These are phyloP conservation scores for Penicillium cataractarum DNA, from an alignment of 495 filamentous ascomycete genomes.

Conservation along the genomic window DNA sequence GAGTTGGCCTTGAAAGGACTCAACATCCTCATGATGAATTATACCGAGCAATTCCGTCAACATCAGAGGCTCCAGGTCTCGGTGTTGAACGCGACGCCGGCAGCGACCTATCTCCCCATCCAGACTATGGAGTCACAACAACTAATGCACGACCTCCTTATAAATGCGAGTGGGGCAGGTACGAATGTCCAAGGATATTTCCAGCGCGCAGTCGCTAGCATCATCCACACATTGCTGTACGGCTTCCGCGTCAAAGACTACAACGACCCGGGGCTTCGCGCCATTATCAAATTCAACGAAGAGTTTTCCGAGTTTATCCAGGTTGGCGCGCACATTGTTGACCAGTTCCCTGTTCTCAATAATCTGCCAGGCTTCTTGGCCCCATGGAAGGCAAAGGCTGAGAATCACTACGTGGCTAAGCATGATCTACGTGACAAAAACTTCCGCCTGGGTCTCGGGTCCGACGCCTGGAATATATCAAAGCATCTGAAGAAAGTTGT, in stretches of 20 bases:
- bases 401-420: slow-evolving; percentile 22
- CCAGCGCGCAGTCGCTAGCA: slow-evolving; percentile 20
- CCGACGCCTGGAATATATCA: slow-evolving; percentile 13
- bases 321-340: slow-evolving; percentile 21
- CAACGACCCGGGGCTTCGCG: slow-evolving; percentile 17
- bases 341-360: slow-evolving; percentile 27
- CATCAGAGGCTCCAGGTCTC: slow-evolving; percentile 26
- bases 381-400: slow-evolving; percentile 25
- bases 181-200: slow-evolving; percentile 10
- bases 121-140: slow-evolving; percentile 14
- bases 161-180: not conserved
- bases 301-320: slow-evolving; percentile 23
- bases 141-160: not conserved
- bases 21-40: slow-evolving; percentile 29
- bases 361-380: slow-evolving; percentile 23
- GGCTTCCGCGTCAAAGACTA: slow-evolving; percentile 21
- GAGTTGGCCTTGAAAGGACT: slow-evolving; percentile 24
- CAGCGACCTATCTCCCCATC: slow-evolving; percentile 23
- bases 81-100: slow-evolving; percentile 22
- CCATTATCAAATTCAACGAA: slow-evolving; percentile 20
- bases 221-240: slow-evolving; percentile 26
- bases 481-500: slow-evolving; percentile 13
- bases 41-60: slow-evolving; percentile 24
- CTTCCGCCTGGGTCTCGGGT: slow-evolving; percentile 2
- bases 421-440: slow-evolving; percentile 8